Base-by-base conservation (phyloP, 2,329 filamentous ascomycete species). In the Cercospora janseana region DNA sequence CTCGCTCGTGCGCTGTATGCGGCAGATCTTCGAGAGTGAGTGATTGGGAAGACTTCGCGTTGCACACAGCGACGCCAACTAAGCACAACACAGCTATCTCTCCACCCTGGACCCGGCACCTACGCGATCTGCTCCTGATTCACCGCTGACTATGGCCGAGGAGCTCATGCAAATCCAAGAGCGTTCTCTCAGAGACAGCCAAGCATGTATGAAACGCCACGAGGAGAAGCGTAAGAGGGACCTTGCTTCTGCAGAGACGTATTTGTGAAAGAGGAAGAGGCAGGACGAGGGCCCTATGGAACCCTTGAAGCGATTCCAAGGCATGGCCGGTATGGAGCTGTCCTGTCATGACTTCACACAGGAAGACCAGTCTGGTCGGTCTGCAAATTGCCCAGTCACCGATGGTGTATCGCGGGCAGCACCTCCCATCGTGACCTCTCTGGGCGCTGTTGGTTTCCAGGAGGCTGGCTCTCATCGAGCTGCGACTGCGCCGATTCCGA, bases 1-100 rank as follows among this genome's bases (percentile, higher is more conserved):
- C 15, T 44, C n/a, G 41, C 41, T 8, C 24, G 16, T 13, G 26
- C 6, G 9, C 10, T 44, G 41, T 44, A 31, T 15, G 41, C 26
- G 15, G 41, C 29, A n/a, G 41, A 44, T 13, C 41, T 44, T 2
- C 26, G 28, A 18, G 26, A 44, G 41, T 44, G 10, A 32, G 41
- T 44, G 8, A 12, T 3, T 4, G 26, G 6, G 8, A 10, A 18
- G 2, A n/a, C 9, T 12, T 38, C 13, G 12, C 6, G 9, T 28
- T n/a, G n/a, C n/a, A n/a, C 10, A 23, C 18, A 16, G 13, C 9
- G 40, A 15, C 24, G 26, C 24, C 16, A 27, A 16, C 40, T 28
- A 12, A 43, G 8, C 26, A 20, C 6, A 10, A 10, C 40, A 28
- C 18, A 31, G 24, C 13, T 43, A 12, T 15, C 40, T 28, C 26